These are phyloP conservation scores for Solanum ahanhuiri DNA, from an alignment of 257 asterid genomes.

Conservation along the genomic window DNA sequence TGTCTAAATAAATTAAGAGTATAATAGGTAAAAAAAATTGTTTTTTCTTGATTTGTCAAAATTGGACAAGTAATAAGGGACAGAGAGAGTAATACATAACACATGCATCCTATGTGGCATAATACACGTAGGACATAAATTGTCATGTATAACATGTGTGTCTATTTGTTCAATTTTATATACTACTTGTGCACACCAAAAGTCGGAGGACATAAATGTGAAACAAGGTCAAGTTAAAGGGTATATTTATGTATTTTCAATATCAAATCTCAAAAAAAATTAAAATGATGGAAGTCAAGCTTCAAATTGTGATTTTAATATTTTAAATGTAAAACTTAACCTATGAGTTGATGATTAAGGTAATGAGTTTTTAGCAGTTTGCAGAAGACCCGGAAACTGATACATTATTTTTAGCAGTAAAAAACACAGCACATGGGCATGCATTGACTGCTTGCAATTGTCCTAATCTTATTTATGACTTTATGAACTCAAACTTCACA, in stretches of 20 bases:
- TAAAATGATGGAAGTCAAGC: neutral
- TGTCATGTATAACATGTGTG: fast-evolving
- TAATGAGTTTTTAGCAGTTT: slow-evolving; percentile 22
- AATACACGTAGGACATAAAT: neutral
- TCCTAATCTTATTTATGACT: neutral
- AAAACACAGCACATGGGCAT: slow-evolving; percentile 42
- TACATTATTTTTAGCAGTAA: neutral
- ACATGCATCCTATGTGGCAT: neutral
- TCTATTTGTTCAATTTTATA: no score
- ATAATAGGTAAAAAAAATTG: no score
- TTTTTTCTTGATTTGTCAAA: neutral
- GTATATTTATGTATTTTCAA: neutral
- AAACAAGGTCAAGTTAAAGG: neutral
- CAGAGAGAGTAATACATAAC: neutral
- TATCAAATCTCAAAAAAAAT: no score
- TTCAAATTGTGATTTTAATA: neutral
- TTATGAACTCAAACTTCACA: neutral
- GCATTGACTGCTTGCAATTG: neutral
- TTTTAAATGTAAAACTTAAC: neutral
- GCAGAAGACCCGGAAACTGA: slow-evolving; percentile 21
- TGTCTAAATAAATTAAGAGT: neutral
- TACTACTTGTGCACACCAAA: neutral
- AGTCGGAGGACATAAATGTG: no score
- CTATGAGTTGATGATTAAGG: slow-evolving; percentile 16
- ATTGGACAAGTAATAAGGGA: neutral